Evolutionary conservation across 163 green algal genomes (phyloP), one percentile per base, ranked within the genome.

Genomic region (Chloromonas sp.): DNA sequence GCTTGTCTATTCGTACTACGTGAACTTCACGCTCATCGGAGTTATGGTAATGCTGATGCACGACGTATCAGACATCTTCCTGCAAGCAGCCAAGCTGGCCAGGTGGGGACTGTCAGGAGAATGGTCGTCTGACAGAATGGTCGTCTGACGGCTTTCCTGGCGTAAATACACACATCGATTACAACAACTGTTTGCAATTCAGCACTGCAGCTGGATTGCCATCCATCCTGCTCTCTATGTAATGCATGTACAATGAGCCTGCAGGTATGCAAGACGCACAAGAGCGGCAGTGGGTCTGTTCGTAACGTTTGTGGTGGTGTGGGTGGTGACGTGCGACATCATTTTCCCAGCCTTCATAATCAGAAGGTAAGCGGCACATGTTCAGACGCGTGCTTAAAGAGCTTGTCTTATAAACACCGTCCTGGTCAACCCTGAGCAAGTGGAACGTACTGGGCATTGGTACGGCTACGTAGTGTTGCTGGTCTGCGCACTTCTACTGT

Each of bases 11-110:
- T 91, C 86, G 59, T 93, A 92, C 79, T 84, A 85, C 8, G 82
- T 90, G 36, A 95, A 94, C 85, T 92, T 95, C 82, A 93, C 89
- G 2, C 89, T 88, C 60, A 79, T 92, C 0, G 93, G 93, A 36
- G 87, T 92, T 0, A 89, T 95, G 14, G 81, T 94, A 58, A 92
- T 95, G 84, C 82, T 96, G 58, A 79, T 95, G 8, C 93, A 96
- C 82, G 93, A 96, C 85, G 84, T 94, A 1, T 94, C 86, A 2
- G 93, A 96, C 86, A 92, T 95, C 14, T 93, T 92, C 74, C 81
- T 96, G 59, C 91, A 96, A 81, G 77, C 86, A 14, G 92, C 92
- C 14, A 95, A 95, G 87, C 85, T 94, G 8, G 60, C 36, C n/a
- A 89, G 84, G 79, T 82, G 62, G 8, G 59, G 57, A 11, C 3